Base-by-base conservation (phyloP, 768 basidiomycete genomes). In the Pholiota molesta region DNA sequence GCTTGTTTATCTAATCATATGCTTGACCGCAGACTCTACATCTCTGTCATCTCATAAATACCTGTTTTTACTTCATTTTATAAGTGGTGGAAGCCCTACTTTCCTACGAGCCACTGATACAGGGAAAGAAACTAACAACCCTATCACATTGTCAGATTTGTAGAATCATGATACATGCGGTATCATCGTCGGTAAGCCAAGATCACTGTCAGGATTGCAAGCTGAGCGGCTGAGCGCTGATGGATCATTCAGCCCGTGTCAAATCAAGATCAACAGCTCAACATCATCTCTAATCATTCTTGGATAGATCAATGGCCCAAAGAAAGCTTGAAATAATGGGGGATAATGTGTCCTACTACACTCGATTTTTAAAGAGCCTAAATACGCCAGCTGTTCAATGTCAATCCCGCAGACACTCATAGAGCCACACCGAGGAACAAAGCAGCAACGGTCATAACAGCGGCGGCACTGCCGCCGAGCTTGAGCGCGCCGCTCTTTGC, bases 401-500 rank as follows among this genome's bases (percentile, higher is more conserved):
- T 23, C 23, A 56, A 57, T 31, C 39, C 29, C 17, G 28, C n/a
- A 49, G 47, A 37, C 6, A 39, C 55, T 49, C 23, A 55, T 29
- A 39, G 23, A 62, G 19, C 44, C 29, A 74, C 65, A 35, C 75
- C 75, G 35, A 73, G 69, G 56, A 75, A 55, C 14, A 78, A 60
- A n/a, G 76, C 75, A 19, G 68, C 68, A 39, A 72, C 57, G 16
- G 73, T 72, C 28, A 81, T 55, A 33, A 74, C 54, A 21, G 73
- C 70, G 40, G 76, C 79, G 57, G 74, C 72, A 55, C 75, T 72
- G 65, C 73, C 68, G 44, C 75, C 71, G 39, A 75, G 60, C 40
- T 66, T 69, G 19, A 76, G 52, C 7, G 77, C 73, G 11, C 71
- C 72, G 53, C 64, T 73, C 47, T 65, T 63, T 2, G 69, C 52